These are phyloP conservation scores for Helotiales sp. DNA, from an alignment of 2,329 filamentous ascomycete species.

Conservation along the genomic window DNA sequence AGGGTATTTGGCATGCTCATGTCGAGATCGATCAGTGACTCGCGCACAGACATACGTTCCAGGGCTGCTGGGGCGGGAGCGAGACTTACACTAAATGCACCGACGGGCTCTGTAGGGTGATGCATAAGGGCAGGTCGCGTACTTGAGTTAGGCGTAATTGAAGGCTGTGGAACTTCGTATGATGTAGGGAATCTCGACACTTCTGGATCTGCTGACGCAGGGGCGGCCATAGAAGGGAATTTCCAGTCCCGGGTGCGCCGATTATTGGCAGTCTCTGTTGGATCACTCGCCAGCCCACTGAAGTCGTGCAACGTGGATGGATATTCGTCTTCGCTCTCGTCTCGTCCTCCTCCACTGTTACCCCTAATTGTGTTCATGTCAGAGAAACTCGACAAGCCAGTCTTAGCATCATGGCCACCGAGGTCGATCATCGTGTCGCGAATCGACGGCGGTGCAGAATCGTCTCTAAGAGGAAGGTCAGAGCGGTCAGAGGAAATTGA, in stretches of 20 bases:
- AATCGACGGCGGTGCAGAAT: constrained; percentile 56
- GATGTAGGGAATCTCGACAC: constrained; percentile 55
- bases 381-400: constrained; percentile 60
- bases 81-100: constrained; percentile 32
- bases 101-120: constrained; percentile 56
- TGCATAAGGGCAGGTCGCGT: constrained; percentile 54
- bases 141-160: constrained; percentile 40
- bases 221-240: constrained; percentile 59
- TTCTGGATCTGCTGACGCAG: constrained; percentile 59
- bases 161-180: constrained; percentile 39
- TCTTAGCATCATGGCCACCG: constrained; percentile 62
- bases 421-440: constrained; percentile 69
- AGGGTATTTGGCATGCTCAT: constrained; percentile 56
- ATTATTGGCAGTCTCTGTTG: constrained; percentile 58
- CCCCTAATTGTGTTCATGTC: constrained; percentile 64
- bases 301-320: constrained; percentile 46
- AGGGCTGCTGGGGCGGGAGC: constrained; percentile 6
- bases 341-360: constrained; percentile 27
- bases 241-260: constrained; percentile 62
- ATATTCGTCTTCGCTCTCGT: constrained; percentile 34
- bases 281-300: constrained; percentile 61
- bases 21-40: constrained; percentile 59
- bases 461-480: constrained; percentile 64
- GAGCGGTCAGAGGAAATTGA: constrained; percentile 45
- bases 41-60: constrained; percentile 38